A percentile compares a stretch with the other conserved stretches of the same genome.
These are phyloP conservation scores for Populus trichocarpa DNA, from an alignment of 441 rosid species.

Conservation along the genomic window DNA sequence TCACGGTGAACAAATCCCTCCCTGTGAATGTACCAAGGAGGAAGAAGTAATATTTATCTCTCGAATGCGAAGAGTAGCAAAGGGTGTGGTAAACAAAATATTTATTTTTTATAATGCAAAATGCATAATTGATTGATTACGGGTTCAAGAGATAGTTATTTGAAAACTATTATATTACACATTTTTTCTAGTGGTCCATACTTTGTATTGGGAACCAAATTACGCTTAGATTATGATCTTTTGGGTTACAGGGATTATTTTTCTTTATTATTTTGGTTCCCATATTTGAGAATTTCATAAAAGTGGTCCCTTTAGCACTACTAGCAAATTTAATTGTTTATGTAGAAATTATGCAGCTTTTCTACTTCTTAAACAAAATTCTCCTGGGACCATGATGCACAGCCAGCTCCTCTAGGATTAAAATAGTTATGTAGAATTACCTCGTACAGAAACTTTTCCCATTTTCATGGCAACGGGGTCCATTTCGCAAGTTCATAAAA, in stretches of 20 bases:
- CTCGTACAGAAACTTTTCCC: conserved; percentile 24
- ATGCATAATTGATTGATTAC: no score
- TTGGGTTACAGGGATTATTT: neutral
- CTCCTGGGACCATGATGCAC: conserved; percentile 46
- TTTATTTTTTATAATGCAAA: neutral
- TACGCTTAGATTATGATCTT: neutral
- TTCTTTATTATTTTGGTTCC: neutral
- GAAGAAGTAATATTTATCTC: no score
- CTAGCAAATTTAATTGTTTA: conserved; percentile 20
- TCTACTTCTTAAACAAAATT: conserved; percentile 1
- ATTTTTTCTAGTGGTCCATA: neutral
- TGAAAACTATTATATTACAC: neutral
- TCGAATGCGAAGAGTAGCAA: no score
- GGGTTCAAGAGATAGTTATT: neutral
- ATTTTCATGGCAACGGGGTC: conserved; percentile 35
- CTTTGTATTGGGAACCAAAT: neutral
- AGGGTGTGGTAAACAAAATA: no score
- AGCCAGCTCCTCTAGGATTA: conserved; percentile 28
- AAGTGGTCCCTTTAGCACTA: conserved; percentile 31
- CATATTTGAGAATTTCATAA: neutral
- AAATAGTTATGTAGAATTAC: conserved; percentile 29
- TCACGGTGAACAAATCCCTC: no score
- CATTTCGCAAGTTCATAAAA: conserved; percentile 23
- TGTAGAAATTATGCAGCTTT: conserved; percentile 6
- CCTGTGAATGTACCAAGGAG: no score